A percentile compares a stretch with the other conserved stretches of the same genome.
phyloP scores from a whole-genome alignment of 202 grass and related monocot genomes.

The Dendrocalamus latiflorus region DNA sequence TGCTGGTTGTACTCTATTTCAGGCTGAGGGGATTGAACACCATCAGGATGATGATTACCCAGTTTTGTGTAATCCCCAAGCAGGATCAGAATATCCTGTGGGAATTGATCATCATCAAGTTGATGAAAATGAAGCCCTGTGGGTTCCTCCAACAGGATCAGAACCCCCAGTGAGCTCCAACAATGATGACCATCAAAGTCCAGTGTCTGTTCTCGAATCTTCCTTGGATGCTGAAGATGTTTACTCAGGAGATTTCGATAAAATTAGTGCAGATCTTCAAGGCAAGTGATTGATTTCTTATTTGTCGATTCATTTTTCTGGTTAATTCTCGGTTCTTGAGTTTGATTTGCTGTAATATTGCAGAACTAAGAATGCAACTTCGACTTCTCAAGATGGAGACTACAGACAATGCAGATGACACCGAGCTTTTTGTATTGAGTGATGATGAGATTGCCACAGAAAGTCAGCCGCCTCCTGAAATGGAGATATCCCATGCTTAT shows the following conservation, averaged over 20 bases:
- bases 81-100: conserved; percentile 13
- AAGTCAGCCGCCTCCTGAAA: conserved; percentile 40
- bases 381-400: conserved; percentile 82
- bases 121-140: conserved; percentile 12
- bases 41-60: conserved; percentile 26
- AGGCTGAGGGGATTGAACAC: conserved; percentile 21
- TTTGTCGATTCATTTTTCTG: not conserved
- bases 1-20: not conserved
- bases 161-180: conserved; percentile 27
- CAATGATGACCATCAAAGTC: conserved; percentile 75
- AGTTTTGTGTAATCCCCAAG: not conserved
- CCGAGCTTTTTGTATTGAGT: conserved; percentile 35
- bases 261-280: conserved; percentile 95
- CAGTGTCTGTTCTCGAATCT: conserved; percentile 79
- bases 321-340: not conserved
- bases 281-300: conserved; percentile 45
- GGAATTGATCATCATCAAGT: conserved; percentile 7
- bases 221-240: conserved; percentile 63
- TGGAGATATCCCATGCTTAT: conserved; percentile 45
- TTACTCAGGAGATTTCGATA: conserved; percentile 86
- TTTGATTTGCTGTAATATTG: conserved; percentile 41
- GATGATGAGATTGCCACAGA: conserved; percentile 44
- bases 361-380: conserved; percentile 94
- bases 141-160: conserved; percentile 25
- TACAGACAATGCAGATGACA: conserved; percentile 34